Base-by-base conservation (phyloP, 805 yeast species). In the Spathaspora passalidarum region DNA sequence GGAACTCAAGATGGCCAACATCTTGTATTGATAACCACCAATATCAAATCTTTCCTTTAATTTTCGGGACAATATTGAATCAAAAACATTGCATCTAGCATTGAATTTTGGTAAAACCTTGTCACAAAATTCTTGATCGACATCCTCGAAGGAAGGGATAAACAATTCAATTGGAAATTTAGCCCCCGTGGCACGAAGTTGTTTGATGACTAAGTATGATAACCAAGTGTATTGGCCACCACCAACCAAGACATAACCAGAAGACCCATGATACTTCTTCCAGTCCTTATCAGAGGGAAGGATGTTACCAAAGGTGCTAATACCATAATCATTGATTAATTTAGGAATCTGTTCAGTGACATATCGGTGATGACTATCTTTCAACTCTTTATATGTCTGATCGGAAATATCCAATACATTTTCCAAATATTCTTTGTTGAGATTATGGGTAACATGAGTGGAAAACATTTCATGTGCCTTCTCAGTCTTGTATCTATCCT, bases 1-100 rank as follows among this genome's bases (percentile, higher is more conserved):
- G 0, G 95, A 86, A 13, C 84, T 81, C 48, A 88, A 65, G 32
- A 88, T 57, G 0, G 96, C 76, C 45, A 78, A 62, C 65, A 75
- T 68, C 53, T 79, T 79, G 57, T 68, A 76, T 58, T 78, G 82
- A 54, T 62, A 79, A 1, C 80, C 80, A 19, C 72, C 68, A 37
- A 76, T 54, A 19, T 51, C 50, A 39, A 55, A 60, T 38, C 54
- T 45, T n/a, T 39, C 14, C 1, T 46, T 42, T 34, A 61, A 50
- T n/a, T 51, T 45, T 1, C 26, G 22, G 2, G 56, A 44, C 18
- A 63, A 49, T 0, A 43, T 42, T 3, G 59, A 51, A 41, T 75
- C 74, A 19, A 78, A 71, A 18, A 75, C 55, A 43, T 72, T 66
- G 65, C 84, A 79, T 36, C 57, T 56, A 19, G 80, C 81, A 52